These are phyloP conservation scores for Pseudogymnoascus sp. DNA, from an alignment of 2,329 filamentous ascomycete species.

Conservation along the genomic window DNA sequence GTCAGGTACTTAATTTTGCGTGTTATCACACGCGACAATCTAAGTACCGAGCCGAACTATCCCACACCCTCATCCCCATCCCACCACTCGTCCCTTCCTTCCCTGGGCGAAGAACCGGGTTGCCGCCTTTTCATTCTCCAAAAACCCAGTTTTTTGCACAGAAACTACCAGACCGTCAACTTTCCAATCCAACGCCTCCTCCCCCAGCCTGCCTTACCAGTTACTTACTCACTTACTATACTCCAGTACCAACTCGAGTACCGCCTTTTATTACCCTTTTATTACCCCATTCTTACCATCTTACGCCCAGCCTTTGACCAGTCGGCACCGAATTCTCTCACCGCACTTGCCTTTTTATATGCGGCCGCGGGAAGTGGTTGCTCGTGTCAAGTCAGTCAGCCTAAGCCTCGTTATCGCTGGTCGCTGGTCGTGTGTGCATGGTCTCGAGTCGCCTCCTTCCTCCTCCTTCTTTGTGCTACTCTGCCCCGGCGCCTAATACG, in stretches of 20 bases:
- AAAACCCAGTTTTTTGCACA: background rate
- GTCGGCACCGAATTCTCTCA: background rate
- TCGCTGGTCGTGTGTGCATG: background rate
- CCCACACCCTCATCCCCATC: background rate
- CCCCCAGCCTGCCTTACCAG: background rate
- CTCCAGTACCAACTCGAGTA: background rate
- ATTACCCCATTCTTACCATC: background rate
- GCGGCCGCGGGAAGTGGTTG: background rate
- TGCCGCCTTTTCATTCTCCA: background rate
- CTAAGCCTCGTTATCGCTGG: background rate
- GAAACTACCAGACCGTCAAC: background rate
- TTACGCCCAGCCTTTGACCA: background rate
- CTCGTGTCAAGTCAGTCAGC: constrained; percentile 1
- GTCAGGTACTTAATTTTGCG: background rate
- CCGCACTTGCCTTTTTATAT: background rate
- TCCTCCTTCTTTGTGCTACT: background rate
- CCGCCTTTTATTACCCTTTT: background rate
- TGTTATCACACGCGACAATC: background rate
- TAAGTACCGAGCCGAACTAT: background rate
- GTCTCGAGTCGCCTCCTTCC: background rate
- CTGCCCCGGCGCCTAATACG: background rate
- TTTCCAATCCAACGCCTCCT: background rate
- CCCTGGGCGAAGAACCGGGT: background rate
- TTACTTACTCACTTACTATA: background rate
- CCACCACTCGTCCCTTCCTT: too few relatives aligned